These are phyloP conservation scores for Epithele typhae DNA, from an alignment of 768 basidiomycete species.

Conservation along the genomic window DNA sequence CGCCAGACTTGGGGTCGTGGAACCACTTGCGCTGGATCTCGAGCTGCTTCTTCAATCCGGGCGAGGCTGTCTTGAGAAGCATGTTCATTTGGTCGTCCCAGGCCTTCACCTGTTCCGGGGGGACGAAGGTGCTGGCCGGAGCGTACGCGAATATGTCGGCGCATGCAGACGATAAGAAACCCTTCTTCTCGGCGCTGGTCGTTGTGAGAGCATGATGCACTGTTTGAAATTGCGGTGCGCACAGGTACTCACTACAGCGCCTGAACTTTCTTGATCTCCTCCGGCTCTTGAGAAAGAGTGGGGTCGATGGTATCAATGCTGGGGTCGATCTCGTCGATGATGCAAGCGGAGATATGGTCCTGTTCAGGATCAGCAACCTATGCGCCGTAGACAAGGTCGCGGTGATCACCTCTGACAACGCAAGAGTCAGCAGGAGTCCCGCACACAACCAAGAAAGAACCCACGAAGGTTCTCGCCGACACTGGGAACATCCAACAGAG, in stretches of 20 bases:
- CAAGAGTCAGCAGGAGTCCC: not conserved
- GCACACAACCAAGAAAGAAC: not conserved
- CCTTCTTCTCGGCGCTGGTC: not conserved
- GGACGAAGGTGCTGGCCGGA: not conserved
- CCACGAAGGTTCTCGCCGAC: conserved; percentile 8
- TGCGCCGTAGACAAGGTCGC: not conserved
- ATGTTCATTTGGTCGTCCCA: not conserved
- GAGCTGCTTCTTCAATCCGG: conserved; percentile 1
- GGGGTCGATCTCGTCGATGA: conserved; percentile 3
- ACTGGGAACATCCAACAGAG: conserved; percentile 1
- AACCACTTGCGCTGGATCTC: conserved; percentile 3
- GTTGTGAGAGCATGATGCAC: not conserved
- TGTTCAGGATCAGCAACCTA: not conserved
- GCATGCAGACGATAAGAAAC: conserved; percentile 1
- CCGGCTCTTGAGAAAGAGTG: conserved; percentile 1
- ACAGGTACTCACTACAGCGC: conserved; percentile 2
- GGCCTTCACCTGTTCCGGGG: not conserved
- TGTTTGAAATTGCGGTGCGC: not conserved
- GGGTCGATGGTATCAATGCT: conserved; percentile 2
- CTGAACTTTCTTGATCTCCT: not conserved
- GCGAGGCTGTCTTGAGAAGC: not conserved
- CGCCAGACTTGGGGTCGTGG: conserved; percentile 1
- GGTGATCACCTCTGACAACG: too few relatives aligned
- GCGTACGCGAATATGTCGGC: not conserved
- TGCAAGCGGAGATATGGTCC: conserved; percentile 2